These are phyloP conservation scores for Metahyphopichia silvanorum DNA, from an alignment of 805 yeast species.

Conservation along the genomic window DNA sequence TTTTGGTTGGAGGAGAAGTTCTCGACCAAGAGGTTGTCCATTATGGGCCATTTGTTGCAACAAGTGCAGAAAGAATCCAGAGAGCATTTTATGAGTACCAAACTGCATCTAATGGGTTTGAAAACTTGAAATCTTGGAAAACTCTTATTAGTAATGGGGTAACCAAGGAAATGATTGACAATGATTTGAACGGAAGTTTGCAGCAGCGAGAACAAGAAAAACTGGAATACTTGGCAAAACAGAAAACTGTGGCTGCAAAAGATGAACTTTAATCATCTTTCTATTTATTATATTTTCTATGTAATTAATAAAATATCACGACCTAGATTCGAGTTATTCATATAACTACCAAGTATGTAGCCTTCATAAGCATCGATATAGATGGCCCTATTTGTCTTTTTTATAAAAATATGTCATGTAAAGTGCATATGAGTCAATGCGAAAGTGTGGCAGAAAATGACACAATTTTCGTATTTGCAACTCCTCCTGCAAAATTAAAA, in stretches of 20 bases:
- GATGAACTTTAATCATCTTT: neutral
- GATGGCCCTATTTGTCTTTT: too few relatives aligned
- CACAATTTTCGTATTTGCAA: too few relatives aligned
- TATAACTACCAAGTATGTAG: too few relatives aligned
- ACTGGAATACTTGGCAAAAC: slow-evolving; percentile 8
- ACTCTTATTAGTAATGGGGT: slow-evolving; percentile 44
- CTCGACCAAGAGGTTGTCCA: slow-evolving; percentile 76
- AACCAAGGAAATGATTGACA: slow-evolving; percentile 38
- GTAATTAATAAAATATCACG: too few relatives aligned
- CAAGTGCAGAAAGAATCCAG: slow-evolving; percentile 60
- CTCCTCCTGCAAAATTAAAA: too few relatives aligned
- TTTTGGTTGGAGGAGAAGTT: slow-evolving; percentile 72
- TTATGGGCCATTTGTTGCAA: slow-evolving; percentile 89
- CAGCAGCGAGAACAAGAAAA: slow-evolving; percentile 24
- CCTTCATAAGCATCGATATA: too few relatives aligned
- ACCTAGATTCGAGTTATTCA: too few relatives aligned
- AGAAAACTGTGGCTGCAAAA: too few relatives aligned
- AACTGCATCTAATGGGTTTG: slow-evolving; percentile 65
- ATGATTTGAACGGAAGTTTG: slow-evolving; percentile 31
- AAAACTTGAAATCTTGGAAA: slow-evolving; percentile 59
- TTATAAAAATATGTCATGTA: too few relatives aligned
- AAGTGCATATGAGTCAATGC: too few relatives aligned
- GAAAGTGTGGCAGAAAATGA: too few relatives aligned
- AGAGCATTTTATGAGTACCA: slow-evolving; percentile 75
- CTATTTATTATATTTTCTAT: too few relatives aligned